phyloP scores from a whole-genome alignment of 192 early-diverging fungal species.

The Ramicandelaber brevisporus region DNA sequence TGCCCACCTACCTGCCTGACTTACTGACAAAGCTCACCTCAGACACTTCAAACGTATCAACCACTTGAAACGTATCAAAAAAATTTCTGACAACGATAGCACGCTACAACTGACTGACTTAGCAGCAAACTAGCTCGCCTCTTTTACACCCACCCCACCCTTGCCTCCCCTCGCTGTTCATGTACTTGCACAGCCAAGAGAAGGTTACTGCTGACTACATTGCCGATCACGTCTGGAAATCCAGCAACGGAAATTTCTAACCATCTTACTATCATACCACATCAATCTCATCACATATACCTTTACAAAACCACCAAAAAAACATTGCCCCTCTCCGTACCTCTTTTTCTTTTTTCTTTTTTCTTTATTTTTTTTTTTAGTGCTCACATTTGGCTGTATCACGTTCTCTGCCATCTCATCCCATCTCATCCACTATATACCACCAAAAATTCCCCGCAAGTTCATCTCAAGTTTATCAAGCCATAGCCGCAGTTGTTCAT shows the following conservation, averaged over 20 bases:
- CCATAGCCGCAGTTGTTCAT: constrained; percentile 6
- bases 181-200: constrained; percentile 67
- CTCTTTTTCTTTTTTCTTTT: not conserved
- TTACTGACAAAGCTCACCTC: too few relatives aligned
- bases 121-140: too few relatives aligned
- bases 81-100: too few relatives aligned
- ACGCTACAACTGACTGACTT: too few relatives aligned
- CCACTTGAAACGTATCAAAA: too few relatives aligned
- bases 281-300: constrained; percentile 3
- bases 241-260: constrained; percentile 17
- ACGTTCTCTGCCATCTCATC: constrained; percentile 7
- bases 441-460: constrained; percentile 1
- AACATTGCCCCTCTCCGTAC: constrained; percentile 1
- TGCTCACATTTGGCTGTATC: constrained; percentile 2
- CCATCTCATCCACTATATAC: constrained; percentile 1
- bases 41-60: too few relatives aligned
- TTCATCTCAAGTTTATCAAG: constrained; percentile 4
- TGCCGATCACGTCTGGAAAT: constrained; percentile 41
- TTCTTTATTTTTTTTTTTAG: not conserved
- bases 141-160: too few relatives aligned
- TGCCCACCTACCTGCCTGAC: too few relatives aligned
- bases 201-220: constrained; percentile 75
- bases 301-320: not conserved
- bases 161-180: too few relatives aligned
- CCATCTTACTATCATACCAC: constrained; percentile 1